phyloP scores from a whole-genome alignment of 2,329 filamentous ascomycete genomes.

The Penicillium psychrosexuale region DNA sequence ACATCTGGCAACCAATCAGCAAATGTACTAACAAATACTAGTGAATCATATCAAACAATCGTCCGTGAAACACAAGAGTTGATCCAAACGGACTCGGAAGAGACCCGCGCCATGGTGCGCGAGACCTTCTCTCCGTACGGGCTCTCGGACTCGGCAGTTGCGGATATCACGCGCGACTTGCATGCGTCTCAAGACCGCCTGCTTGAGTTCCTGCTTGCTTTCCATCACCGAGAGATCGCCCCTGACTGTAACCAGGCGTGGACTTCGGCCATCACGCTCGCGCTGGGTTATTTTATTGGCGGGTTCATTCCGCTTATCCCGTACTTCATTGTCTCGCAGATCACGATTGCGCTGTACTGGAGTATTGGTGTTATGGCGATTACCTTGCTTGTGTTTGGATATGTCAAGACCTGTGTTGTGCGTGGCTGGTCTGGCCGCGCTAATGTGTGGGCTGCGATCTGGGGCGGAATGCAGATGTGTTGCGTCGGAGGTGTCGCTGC shows the following conservation, averaged over 20 bases:
- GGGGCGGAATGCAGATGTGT: conserved; percentile 63
- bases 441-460: conserved; percentile 54
- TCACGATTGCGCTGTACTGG: conserved; percentile 50
- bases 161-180: conserved; percentile 37
- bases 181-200: conserved; percentile 40
- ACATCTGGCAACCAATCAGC: background rate
- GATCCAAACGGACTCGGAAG: conserved; percentile 37
- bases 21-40: conserved; percentile 11
- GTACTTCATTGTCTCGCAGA: conserved; percentile 58
- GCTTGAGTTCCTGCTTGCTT: conserved; percentile 48
- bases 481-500: conserved; percentile 64
- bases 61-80: conserved; percentile 44
- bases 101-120: conserved; percentile 41
- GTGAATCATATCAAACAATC: conserved; percentile 47
- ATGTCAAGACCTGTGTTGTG: conserved; percentile 46
- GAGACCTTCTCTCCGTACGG: conserved; percentile 43
- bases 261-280: conserved; percentile 62
- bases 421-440: conserved; percentile 44
- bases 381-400: conserved; percentile 43
- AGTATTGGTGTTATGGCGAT: conserved; percentile 44
- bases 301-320: conserved; percentile 69
- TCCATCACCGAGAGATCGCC: conserved; percentile 47
- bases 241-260: conserved; percentile 47
- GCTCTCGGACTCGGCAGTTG: conserved; percentile 37
- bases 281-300: conserved; percentile 66